Conservation (phyloP, 1,284 basidiomycete species). For the Cryptococcus maquisensis region DNA sequence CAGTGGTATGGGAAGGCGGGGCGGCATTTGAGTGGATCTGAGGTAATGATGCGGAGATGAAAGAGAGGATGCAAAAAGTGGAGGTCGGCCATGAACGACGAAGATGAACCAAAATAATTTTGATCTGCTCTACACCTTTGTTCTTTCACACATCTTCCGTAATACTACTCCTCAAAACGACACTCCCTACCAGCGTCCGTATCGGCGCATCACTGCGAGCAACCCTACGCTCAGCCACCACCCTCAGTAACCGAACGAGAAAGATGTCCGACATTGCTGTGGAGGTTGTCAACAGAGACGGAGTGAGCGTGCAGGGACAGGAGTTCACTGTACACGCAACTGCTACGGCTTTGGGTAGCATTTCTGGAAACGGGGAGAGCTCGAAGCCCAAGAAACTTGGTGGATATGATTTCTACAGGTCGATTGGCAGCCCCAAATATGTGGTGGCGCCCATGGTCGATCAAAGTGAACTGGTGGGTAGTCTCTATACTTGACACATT, state of each 20-base stretch:
- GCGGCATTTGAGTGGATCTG: too few relatives aligned
- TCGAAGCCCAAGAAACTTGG: conserved; percentile 55
- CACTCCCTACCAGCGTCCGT: background rate
- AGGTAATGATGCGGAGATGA: too few relatives aligned
- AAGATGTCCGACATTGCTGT: background rate
- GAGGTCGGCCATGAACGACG: background rate
- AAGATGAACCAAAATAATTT: too few relatives aligned
- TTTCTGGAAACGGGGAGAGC: background rate
- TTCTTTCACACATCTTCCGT: background rate
- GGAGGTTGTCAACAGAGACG: background rate
- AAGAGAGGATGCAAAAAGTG: background rate
- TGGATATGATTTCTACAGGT: conserved; percentile 80
- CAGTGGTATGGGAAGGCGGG: too few relatives aligned
- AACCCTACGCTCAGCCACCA: background rate
- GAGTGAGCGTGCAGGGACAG: background rate
- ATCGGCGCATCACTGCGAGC: background rate
- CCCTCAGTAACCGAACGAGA: background rate
- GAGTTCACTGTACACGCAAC: background rate
- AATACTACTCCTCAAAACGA: background rate
- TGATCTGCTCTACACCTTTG: too few relatives aligned
- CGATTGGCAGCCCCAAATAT: conserved; percentile 74
- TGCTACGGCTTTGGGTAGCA: background rate
- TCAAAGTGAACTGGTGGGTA: conserved; percentile 83
- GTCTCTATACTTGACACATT: background rate
- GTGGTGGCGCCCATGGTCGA: conserved; percentile 98